These are phyloP conservation scores for Nemania serpens DNA, from an alignment of 2,329 filamentous ascomycete species.

Conservation along the genomic window DNA sequence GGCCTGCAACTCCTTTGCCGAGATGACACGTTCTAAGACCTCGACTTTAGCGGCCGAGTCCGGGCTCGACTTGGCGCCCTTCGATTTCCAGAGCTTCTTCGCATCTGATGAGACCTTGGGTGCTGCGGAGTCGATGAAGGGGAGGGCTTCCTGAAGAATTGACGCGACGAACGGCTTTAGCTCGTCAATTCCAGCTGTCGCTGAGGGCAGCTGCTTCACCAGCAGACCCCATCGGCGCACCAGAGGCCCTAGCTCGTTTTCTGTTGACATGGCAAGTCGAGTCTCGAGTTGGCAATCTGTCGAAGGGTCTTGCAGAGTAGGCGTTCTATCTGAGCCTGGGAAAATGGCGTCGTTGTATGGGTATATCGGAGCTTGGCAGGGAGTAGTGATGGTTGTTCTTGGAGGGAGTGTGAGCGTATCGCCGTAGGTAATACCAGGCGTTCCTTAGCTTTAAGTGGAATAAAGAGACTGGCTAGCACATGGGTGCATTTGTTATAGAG, in stretches of 20 bases:
- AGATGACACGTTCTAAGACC: constrained; percentile 56
- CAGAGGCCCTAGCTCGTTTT: constrained; percentile 49
- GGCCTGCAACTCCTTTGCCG: constrained; percentile 48
- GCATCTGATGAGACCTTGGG: constrained; percentile 43
- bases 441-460: not conserved
- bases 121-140: constrained; percentile 61
- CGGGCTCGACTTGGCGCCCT: constrained; percentile 53
- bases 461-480: constrained; percentile 1
- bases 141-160: constrained; percentile 61
- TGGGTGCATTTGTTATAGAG: not conserved
- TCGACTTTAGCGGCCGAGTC: constrained; percentile 58
- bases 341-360: not conserved
- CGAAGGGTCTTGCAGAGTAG: not conserved
- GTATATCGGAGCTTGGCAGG: not conserved
- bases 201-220: constrained; percentile 52
- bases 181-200: constrained; percentile 46
- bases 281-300: not conserved
- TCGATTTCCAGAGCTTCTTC: constrained; percentile 57
- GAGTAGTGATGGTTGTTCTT: not conserved
- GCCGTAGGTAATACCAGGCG: not conserved
- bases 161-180: constrained; percentile 56
- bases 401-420: not conserved
- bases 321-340: no score
- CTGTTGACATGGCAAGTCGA: constrained; percentile 27
- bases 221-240: constrained; percentile 60